Percentiles rank a stretch among this genome's conserved stretches.
Evolutionary conservation across 1,284 basidiomycete genomes (phyloP).

Genomic region (Microbotryomycetes sp.): DNA sequence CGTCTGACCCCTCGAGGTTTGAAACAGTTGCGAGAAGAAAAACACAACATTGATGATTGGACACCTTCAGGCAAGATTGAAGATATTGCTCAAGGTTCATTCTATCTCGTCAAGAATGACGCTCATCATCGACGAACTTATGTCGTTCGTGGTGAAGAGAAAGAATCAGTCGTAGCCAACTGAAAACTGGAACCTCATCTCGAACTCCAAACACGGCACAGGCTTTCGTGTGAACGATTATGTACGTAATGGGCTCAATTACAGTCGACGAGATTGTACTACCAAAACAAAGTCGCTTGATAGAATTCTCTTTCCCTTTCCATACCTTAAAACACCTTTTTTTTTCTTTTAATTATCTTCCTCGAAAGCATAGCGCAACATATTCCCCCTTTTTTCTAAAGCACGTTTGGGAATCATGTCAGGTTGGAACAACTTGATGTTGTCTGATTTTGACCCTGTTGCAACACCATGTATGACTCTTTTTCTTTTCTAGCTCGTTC

Average conservation of each 20-base stretch:
- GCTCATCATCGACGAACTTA: slow-evolving; percentile 89
- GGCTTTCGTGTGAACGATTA: not conserved
- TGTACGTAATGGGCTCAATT: not conserved
- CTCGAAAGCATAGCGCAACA: no score
- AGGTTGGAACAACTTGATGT: no score
- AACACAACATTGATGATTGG: slow-evolving; percentile 87
- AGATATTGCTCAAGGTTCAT: slow-evolving; percentile 89
- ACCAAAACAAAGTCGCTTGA: no score
- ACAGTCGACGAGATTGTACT: not conserved
- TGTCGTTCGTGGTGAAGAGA: slow-evolving; percentile 32
- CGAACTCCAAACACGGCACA: not conserved
- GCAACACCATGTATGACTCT: no score
- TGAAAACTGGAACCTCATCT: no score
- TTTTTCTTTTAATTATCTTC: no score
- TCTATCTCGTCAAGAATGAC: slow-evolving; percentile 91
- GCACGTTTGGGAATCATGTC: no score
- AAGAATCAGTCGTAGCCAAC: no score
- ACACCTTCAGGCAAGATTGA: slow-evolving; percentile 77
- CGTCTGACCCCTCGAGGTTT: not conserved
- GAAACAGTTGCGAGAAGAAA: slow-evolving; percentile 79
- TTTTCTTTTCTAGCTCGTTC: no score
- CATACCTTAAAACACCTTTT: not conserved
- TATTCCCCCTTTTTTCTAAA: no score
- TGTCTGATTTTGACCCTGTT: no score
- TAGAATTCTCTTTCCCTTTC: no score